Evolutionary conservation across 805 yeast species (phyloP).

Genomic region (Yamadazyma akitaensis): DNA sequence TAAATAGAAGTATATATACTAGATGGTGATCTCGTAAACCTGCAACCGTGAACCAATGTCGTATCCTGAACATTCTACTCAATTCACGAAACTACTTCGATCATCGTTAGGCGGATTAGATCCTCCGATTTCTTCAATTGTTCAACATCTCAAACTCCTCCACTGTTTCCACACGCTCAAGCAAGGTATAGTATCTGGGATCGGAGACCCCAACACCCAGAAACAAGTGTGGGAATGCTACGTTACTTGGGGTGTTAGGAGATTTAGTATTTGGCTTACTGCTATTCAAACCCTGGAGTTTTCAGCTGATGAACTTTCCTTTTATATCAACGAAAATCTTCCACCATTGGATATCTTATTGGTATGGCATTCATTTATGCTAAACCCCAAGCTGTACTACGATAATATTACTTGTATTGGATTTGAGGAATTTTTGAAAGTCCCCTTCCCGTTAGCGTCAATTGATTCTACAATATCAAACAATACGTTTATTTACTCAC

Average conservation of each 20-base stretch:
- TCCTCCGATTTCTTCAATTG: not conserved
- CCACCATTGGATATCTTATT: constrained; percentile 23
- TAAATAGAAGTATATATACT: too few relatives aligned
- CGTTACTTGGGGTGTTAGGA: not conserved
- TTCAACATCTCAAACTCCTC: not conserved
- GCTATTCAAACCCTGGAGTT: not conserved
- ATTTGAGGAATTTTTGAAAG: constrained; percentile 8
- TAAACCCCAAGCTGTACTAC: constrained; percentile 17
- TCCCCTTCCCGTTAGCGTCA: constrained; percentile 7
- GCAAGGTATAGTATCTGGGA: not conserved
- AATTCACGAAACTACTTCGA: not conserved
- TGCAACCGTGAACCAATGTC: not conserved
- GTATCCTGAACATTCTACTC: not conserved
- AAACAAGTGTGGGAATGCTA: not conserved
- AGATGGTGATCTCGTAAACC: too few relatives aligned
- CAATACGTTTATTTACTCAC: constrained; percentile 6
- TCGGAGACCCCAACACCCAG: not conserved
- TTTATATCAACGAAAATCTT: not conserved
- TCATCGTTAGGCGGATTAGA: not conserved
- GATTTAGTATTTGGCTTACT: not conserved
- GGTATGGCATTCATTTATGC: constrained; percentile 22
- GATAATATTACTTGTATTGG: constrained; percentile 14
- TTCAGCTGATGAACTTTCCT: not conserved
- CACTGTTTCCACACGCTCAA: not conserved
- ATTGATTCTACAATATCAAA: constrained; percentile 8